Base-by-base conservation (phyloP, 352 stramenopile species). In the Phytophthora hybrid region DNA sequence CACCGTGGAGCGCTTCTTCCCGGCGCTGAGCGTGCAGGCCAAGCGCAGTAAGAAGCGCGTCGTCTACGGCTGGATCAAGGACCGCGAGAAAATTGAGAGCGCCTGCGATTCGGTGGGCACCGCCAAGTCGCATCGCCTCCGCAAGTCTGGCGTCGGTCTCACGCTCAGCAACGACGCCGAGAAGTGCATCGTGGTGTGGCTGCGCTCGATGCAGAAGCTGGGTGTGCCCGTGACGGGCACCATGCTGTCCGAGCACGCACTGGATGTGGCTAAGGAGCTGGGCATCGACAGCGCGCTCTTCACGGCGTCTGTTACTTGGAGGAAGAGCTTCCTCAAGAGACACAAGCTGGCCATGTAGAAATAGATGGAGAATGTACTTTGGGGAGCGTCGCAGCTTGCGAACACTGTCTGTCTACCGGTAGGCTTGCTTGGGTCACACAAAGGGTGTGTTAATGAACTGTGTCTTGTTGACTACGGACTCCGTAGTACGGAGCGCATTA, bases 21-120 rank as follows among this genome's bases (percentile, higher is more conserved):
- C 73, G 21, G n/a, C 31, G 34, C 58, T 83, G 13, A 73, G 65
- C 10, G 52, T 51, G 26, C 41, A 80, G 37, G 69, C 62, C 29
- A 79, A 80, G 41, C 69, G 69, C 53, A 83, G 68, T 56, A 83
- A 83, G 63, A 83, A 83, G 59, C 76, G 76, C 23, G 73, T 79
- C 41, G 64, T 83, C 16, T 83, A 83, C 73, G 46, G 57, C 53
- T 83, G 77, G 73, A 44, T 81, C 21, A 79, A 79, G 29, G 66
- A 68, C 47, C 65, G 63, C 32, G 73, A 63, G 1, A 74, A 81
- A 57, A 83, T 83, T 44, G 74, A 81, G 63, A 68, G 74, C n/a
- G 74, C 71, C 18, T 83, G 73, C 34, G 73, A 81, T 21, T 77
- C 69, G 5, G 66, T 79, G 46, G 70, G 51, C n/a, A 77, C 73